Conservation (phyloP, 176 grass and related monocot genomes). For the Raddia guianensis region DNA sequence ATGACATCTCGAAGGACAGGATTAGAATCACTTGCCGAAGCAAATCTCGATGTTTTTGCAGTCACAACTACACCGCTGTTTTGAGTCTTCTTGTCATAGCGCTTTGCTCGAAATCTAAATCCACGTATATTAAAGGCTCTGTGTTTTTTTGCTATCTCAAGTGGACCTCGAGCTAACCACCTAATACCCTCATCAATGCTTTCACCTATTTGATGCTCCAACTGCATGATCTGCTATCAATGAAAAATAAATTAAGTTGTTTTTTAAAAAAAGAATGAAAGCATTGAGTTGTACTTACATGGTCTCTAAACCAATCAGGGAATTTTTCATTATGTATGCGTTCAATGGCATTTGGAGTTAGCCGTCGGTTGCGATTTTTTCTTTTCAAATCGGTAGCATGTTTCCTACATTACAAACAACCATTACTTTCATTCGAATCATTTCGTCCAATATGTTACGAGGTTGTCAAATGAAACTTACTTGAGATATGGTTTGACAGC, state of each 20-base stretch:
- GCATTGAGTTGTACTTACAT: not conserved
- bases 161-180: not conserved
- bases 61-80: conserved; percentile 19
- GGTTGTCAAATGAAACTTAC: not conserved
- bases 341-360: not conserved
- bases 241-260: not conserved
- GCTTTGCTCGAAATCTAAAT: not conserved
- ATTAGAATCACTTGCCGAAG: not conserved
- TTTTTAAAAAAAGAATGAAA: not conserved
- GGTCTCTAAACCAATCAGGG: conserved; percentile 23
- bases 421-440: not conserved
- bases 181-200: not conserved
- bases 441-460: not conserved
- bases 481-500: not conserved
- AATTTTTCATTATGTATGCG: not conserved
- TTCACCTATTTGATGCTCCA: not conserved
- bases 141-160: not conserved
- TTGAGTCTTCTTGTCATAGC: conserved; percentile 17
- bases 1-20: not conserved
- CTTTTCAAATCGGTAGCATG: not conserved
- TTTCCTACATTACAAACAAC: not conserved
- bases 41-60: not conserved
- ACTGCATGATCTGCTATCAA: not conserved
- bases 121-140: not conserved
- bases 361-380: not conserved